These are phyloP conservation scores for Trichophyton benhamiae DNA, from an alignment of 2,329 filamentous ascomycete genomes.

Conservation along the genomic window DNA sequence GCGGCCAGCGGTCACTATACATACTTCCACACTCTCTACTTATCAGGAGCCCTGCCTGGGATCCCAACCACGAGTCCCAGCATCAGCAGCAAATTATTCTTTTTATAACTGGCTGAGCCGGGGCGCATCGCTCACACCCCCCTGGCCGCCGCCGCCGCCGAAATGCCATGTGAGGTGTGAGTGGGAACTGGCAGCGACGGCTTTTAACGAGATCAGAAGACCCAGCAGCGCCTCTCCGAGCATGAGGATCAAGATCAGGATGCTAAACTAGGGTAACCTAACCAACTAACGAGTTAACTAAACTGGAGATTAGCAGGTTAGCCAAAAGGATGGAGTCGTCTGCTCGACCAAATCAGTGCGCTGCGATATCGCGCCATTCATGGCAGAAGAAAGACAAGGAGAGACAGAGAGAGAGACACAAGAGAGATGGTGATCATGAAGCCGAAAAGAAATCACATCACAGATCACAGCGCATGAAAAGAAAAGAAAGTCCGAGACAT, in stretches of 20 bases:
- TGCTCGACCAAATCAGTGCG: not conserved
- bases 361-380: not conserved
- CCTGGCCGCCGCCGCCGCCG: not conserved
- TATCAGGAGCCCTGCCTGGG: not conserved
- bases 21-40: not conserved
- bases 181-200: not conserved
- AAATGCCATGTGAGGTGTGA: conserved; percentile 1
- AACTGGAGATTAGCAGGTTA: no score
- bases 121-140: no score
- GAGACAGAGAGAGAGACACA: no score
- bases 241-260: not conserved
- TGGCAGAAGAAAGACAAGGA: no score
- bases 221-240: not conserved
- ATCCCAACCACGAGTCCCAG: not conserved
- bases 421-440: not conserved
- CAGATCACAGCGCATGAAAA: not conserved
- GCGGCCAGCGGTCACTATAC: not conserved
- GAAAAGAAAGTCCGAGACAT: not conserved
- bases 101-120: not conserved
- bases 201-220: not conserved
- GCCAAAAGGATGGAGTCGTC: no score
- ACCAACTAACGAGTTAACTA: not conserved
- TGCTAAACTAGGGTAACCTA: no score
- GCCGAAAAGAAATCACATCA: not conserved
- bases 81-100: not conserved